Conservation (phyloP, 1,284 basidiomycete genomes). For the Takashimella tepidaria region DNA sequence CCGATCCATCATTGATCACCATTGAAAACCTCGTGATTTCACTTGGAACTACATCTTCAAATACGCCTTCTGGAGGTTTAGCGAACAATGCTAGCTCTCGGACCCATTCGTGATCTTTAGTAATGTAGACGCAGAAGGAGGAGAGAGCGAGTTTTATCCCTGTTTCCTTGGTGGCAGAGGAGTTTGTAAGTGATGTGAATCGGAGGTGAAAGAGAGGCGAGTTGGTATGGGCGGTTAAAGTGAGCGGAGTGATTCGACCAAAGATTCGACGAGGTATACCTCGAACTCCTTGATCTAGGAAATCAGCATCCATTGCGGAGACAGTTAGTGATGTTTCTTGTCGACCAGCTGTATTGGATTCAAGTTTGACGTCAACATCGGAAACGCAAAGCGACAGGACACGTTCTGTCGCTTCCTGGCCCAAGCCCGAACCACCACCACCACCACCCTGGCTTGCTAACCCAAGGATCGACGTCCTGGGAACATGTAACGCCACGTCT, state of each 20-base stretch:
- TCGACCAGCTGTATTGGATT: conserved; percentile 54
- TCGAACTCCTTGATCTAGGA: conserved; percentile 34
- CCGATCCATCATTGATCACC: conserved; percentile 63
- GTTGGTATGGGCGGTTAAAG: conserved; percentile 27
- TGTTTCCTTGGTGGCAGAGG: conserved; percentile 72
- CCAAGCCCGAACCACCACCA: neutral
- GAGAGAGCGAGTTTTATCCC: conserved; percentile 61
- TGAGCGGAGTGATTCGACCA: conserved; percentile 32
- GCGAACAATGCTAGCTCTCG: conserved; percentile 62
- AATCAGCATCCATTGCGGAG: conserved; percentile 58
- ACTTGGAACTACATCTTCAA: conserved; percentile 87
- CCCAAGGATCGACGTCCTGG: conserved; percentile 9
- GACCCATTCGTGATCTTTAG: conserved; percentile 62
- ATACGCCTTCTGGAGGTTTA: conserved; percentile 86
- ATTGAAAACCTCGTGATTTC: conserved; percentile 72
- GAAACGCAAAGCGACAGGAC: conserved; percentile 50
- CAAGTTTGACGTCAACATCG: conserved; percentile 61
- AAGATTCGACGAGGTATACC: conserved; percentile 18
- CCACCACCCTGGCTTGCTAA: neutral
- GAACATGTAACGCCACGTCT: conserved; percentile 29
- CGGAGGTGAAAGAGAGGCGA: conserved; percentile 57
- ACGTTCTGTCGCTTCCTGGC: conserved; percentile 13
- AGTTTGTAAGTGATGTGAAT: conserved; percentile 62
- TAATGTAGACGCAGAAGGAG: conserved; percentile 62
- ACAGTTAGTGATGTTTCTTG: conserved; percentile 66